Evolutionary conservation across 805 yeast species (phyloP).

Genomic region (Priceomyces melissophilus): DNA sequence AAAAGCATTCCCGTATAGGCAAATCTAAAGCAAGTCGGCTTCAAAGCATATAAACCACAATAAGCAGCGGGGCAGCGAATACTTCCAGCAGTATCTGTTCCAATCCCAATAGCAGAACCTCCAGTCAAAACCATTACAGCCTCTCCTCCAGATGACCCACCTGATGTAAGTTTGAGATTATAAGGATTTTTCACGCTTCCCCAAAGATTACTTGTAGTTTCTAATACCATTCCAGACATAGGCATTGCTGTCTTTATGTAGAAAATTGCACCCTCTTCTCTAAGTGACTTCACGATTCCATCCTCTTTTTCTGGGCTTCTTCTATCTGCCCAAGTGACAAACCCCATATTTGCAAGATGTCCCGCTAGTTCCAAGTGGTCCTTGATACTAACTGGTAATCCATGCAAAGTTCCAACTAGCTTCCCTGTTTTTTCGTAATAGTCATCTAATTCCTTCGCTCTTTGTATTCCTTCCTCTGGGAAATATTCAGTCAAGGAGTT

Average conservation of each 20-base stretch:
- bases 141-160: slow-evolving; percentile 57
- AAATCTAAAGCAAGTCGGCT: slow-evolving; percentile 49
- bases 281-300: slow-evolving; percentile 13
- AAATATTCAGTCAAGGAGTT: slow-evolving; percentile 59
- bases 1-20: slow-evolving; percentile 8
- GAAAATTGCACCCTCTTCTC: slow-evolving; percentile 26
- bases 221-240: slow-evolving; percentile 30
- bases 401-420: slow-evolving; percentile 64
- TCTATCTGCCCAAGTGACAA: slow-evolving; percentile 11
- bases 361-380: slow-evolving; percentile 59
- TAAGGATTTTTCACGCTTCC: slow-evolving; percentile 24
- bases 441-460: slow-evolving; percentile 58
- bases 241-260: slow-evolving; percentile 29
- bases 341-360: slow-evolving; percentile 58
- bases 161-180: slow-evolving; percentile 40
- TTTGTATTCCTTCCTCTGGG: slow-evolving; percentile 55
- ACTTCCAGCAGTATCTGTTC: slow-evolving; percentile 55
- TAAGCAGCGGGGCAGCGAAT: slow-evolving; percentile 55
- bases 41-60: slow-evolving; percentile 47
- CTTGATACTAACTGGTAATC: slow-evolving; percentile 64
- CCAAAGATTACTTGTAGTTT: slow-evolving; percentile 24
- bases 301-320: slow-evolving; percentile 9
- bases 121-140: slow-evolving; percentile 44
- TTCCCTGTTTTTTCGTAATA: slow-evolving; percentile 45
- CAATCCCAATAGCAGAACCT: slow-evolving; percentile 36